Evolutionary conservation across 2,329 filamentous ascomycete species (phyloP).

Genomic region (Botrytis fabae): DNA sequence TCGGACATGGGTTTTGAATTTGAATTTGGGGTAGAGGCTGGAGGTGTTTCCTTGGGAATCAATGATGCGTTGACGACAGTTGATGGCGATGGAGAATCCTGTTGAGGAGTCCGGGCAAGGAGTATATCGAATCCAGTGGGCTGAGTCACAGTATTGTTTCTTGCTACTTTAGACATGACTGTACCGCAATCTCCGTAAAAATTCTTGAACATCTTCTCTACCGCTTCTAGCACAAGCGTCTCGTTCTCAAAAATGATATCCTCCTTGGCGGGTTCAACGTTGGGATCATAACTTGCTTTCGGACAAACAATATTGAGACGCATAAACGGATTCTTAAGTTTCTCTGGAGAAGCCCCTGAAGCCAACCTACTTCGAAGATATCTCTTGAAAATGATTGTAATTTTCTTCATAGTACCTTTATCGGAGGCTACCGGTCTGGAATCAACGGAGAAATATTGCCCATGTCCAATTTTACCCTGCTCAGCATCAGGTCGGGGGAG

Average conservation of each 20-base stretch:
- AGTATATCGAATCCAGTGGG: slow-evolving; percentile 34
- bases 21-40: background rate
- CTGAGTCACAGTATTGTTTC: background rate
- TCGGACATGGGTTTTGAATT: background rate
- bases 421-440: slow-evolving; percentile 59
- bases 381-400: slow-evolving; percentile 55
- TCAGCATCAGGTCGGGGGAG: slow-evolving; percentile 55
- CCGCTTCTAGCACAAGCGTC: slow-evolving; percentile 42
- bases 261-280: slow-evolving; percentile 71
- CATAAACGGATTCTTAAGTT: slow-evolving; percentile 58
- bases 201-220: slow-evolving; percentile 36
- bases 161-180: background rate
- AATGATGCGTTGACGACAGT: background rate
- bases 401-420: slow-evolving; percentile 59
- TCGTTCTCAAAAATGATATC: slow-evolving; percentile 68
- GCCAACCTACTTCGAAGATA: slow-evolving; percentile 45
- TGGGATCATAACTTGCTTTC: slow-evolving; percentile 65
- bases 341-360: slow-evolving; percentile 31
- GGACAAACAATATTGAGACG: slow-evolving; percentile 64
- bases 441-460: slow-evolving; percentile 67
- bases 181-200: slow-evolving; percentile 33
- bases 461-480: slow-evolving; percentile 47
- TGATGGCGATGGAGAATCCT: background rate
- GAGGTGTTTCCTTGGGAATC: background rate
- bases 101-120: slow-evolving; percentile 30